Percentiles rank a stretch among this genome's conserved stretches.
phyloP scores from a whole-genome alignment of 768 basidiomycete genomes.

The Cubamyces lactineus region DNA sequence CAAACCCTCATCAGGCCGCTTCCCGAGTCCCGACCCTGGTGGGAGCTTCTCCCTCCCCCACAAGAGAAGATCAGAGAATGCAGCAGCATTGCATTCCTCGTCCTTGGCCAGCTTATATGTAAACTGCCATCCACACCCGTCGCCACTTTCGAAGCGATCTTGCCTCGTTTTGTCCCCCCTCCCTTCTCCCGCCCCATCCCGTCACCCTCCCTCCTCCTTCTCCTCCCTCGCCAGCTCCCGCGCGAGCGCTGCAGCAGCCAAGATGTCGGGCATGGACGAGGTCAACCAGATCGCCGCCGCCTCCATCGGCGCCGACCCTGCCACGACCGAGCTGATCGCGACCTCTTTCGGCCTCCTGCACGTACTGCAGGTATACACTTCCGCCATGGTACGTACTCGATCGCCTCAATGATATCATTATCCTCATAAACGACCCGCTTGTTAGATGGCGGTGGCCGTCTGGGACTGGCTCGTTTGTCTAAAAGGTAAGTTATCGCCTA shows the following conservation, averaged over 20 bases:
- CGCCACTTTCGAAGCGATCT: not conserved
- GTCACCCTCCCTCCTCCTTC: not conserved
- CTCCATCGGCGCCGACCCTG: slow-evolving; percentile 10
- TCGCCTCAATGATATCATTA: too few species aligned
- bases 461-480: slow-evolving; percentile 15
- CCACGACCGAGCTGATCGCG: slow-evolving; percentile 10
- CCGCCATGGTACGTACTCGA: slow-evolving; percentile 4
- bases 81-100: not conserved
- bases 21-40: slow-evolving; percentile 4
- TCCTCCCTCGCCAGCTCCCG: not conserved
- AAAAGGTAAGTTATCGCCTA: not conserved
- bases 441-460: slow-evolving; percentile 13
- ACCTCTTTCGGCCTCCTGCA: slow-evolving; percentile 13
- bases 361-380: slow-evolving; percentile 13
- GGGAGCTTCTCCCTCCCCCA: not conserved
- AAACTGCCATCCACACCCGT: not conserved
- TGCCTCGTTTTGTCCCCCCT: not conserved
- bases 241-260: not conserved
- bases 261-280: slow-evolving; percentile 18
- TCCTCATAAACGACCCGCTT: not conserved
- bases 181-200: not conserved
- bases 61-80: not conserved
- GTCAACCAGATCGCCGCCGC: slow-evolving; percentile 18
- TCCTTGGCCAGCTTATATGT: not conserved
- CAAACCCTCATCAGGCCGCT: not conserved